Percentiles rank a stretch among this genome's conserved stretches.
Evolutionary conservation across 805 yeast genomes (phyloP).

Genomic region (Nakazawaea sp.): DNA sequence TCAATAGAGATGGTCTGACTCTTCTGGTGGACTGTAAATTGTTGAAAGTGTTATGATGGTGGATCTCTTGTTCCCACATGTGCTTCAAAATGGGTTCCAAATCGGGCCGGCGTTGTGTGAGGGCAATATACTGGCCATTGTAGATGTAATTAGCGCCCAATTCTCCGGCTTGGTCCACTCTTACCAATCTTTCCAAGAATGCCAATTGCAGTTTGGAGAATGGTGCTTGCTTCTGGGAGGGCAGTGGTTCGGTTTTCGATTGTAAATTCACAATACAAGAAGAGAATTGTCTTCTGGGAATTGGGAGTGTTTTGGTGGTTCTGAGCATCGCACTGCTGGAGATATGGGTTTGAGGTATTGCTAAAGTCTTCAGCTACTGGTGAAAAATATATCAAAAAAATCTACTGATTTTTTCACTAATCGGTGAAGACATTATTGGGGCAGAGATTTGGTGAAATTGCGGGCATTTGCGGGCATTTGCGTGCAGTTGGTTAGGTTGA

Average conservation of each 20-base stretch:
- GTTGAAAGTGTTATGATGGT: constrained; percentile 84
- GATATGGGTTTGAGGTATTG: too few relatives aligned
- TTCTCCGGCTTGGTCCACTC: constrained; percentile 98
- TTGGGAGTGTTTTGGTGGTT: too few relatives aligned
- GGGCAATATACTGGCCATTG: constrained; percentile 78
- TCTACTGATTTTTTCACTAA: too few relatives aligned
- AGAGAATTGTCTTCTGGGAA: too few relatives aligned
- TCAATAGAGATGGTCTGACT: constrained; percentile 84
- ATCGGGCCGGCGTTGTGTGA: constrained; percentile 64
- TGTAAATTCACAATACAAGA: too few relatives aligned
- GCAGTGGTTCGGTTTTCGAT: neutral
- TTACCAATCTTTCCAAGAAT: constrained; percentile 61
- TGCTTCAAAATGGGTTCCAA: constrained; percentile 77
- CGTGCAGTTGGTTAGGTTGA: too few relatives aligned
- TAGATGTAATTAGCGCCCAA: constrained; percentile 92
- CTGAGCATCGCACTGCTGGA: too few relatives aligned
- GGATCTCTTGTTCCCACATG: constrained; percentile 98
- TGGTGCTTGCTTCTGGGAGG: neutral
- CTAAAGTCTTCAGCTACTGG: too few relatives aligned
- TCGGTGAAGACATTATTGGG: too few relatives aligned
- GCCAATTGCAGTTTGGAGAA: constrained; percentile 51
- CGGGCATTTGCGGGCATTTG: too few relatives aligned
- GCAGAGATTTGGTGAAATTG: too few relatives aligned
- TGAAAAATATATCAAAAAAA: too few relatives aligned
- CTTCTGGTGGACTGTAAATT: constrained; percentile 65